phyloP scores from a whole-genome alignment of 768 basidiomycete genomes.

The Pleurotus tuber-regium region DNA sequence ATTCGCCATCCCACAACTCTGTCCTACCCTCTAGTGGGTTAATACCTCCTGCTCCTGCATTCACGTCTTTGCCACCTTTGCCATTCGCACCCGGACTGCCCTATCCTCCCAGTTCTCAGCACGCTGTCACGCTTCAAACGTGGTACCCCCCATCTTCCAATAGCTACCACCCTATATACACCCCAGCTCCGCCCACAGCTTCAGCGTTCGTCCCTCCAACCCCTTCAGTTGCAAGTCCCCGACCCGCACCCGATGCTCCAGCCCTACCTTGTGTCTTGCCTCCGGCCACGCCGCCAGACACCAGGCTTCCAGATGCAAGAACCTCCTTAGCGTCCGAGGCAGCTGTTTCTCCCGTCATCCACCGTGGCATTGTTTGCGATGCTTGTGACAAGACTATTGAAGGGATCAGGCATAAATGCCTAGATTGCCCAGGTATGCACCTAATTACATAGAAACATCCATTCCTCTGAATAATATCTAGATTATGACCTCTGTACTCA shows the following conservation, averaged over 20 bases:
- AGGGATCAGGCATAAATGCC: conserved; percentile 77
- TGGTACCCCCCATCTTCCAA: background rate
- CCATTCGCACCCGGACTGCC: background rate
- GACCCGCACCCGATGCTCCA: background rate
- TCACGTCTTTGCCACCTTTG: background rate
- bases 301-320: conserved; percentile 8
- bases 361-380: conserved; percentile 66
- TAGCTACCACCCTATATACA: background rate
- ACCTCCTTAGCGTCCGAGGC: background rate
- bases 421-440: conserved; percentile 65
- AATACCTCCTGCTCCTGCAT: conserved; percentile 9
- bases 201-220: conserved; percentile 1
- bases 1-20: background rate
- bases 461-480: conserved; percentile 19
- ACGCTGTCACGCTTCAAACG: too few relatives aligned
- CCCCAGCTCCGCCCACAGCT: background rate
- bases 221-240: background rate
- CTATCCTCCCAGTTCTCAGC: background rate
- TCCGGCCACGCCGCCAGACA: conserved; percentile 1
- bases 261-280: conserved; percentile 19
- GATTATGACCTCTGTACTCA: conserved; percentile 72
- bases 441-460: background rate
- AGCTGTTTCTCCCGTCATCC: conserved; percentile 37
- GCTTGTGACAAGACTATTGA: conserved; percentile 52
- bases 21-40: conserved; percentile 8